A percentile compares a stretch with the other conserved stretches of the same genome.
Evolutionary conservation across 164 flowering plant genomes (phyloP).

Genomic region (Houttuynia cordata): DNA sequence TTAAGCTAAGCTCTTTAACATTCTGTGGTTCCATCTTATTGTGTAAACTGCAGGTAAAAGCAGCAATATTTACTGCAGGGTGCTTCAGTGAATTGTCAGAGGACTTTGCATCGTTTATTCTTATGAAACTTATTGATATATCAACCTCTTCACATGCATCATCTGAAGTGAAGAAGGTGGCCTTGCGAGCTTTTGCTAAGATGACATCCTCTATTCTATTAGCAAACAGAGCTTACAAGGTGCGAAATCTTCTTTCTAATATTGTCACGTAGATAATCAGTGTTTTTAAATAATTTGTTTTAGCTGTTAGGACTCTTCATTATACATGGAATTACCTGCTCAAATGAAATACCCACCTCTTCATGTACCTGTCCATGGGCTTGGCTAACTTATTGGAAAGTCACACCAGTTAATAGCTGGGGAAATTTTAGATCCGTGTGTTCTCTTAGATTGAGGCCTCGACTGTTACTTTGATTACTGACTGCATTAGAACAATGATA

Average conservation of each 20-base stretch:
- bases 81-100: slow-evolving; percentile 64
- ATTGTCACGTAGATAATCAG: not conserved
- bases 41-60: slow-evolving; percentile 45
- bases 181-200: slow-evolving; percentile 38
- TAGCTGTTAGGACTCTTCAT: not conserved
- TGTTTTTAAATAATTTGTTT: not conserved
- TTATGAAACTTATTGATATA: slow-evolving; percentile 42
- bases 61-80: slow-evolving; percentile 73
- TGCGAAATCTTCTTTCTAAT: slow-evolving; percentile 5
- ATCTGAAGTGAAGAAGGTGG: slow-evolving; percentile 31
- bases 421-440: too few relatives aligned
- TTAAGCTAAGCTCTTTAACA: too few relatives aligned
- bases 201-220: slow-evolving; percentile 36
- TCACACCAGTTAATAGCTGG: too few relatives aligned
- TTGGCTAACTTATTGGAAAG: too few relatives aligned
- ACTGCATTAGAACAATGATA: too few relatives aligned
- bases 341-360: too few relatives aligned
- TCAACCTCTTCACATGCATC: slow-evolving; percentile 27
- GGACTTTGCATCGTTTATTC: slow-evolving; percentile 55
- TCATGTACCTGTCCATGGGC: too few relatives aligned
- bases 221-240: slow-evolving; percentile 66
- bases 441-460: too few relatives aligned
- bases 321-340: not conserved
- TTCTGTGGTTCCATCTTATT: not conserved
- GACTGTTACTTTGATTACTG: too few relatives aligned